phyloP scores from a whole-genome alignment of 1,139 yeast genomes.

The Suhomyces kunorum region DNA sequence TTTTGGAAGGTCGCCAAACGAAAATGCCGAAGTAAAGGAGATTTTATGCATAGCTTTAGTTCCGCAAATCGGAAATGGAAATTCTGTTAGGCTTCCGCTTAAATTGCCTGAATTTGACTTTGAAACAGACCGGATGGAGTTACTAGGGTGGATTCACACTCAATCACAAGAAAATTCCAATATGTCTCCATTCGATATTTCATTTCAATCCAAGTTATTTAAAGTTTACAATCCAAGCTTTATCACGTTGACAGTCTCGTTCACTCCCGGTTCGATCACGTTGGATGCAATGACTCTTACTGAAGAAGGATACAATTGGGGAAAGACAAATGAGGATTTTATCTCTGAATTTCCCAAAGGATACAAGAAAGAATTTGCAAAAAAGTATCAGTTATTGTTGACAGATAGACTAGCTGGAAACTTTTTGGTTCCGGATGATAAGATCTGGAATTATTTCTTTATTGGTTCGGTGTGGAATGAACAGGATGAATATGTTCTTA shows the following conservation, averaged over 20 bases:
- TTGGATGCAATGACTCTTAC: constrained; percentile 65
- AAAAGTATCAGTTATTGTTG: constrained; percentile 66
- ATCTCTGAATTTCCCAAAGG: constrained; percentile 61
- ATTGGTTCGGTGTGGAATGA: constrained; percentile 83
- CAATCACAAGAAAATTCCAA: constrained; percentile 61
- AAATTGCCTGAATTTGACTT: constrained; percentile 46
- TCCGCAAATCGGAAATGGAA: constrained; percentile 83
- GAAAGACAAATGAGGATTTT: constrained; percentile 59
- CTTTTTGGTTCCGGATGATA: constrained; percentile 82
- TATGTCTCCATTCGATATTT: constrained; percentile 71
- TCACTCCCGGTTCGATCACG: constrained; percentile 84
- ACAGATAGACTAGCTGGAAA: constrained; percentile 80
- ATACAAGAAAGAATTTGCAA: constrained; percentile 59
- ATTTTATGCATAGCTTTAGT: constrained; percentile 73
- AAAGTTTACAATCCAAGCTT: constrained; percentile 38
- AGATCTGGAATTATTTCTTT: constrained; percentile 89
- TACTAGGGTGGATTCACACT: constrained; percentile 83
- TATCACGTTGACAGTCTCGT: constrained; percentile 65
- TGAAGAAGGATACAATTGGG: constrained; percentile 79
- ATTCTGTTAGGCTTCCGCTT: constrained; percentile 63
- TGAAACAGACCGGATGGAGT: constrained; percentile 53
- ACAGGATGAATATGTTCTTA: constrained; percentile 59
- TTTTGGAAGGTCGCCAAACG: constrained; percentile 75
- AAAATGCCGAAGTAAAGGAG: constrained; percentile 73
- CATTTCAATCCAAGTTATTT: constrained; percentile 55